Evolutionary conservation across 2,329 filamentous ascomycete species (phyloP).

Genomic region (Pseudogymnoascus verrucosus): DNA sequence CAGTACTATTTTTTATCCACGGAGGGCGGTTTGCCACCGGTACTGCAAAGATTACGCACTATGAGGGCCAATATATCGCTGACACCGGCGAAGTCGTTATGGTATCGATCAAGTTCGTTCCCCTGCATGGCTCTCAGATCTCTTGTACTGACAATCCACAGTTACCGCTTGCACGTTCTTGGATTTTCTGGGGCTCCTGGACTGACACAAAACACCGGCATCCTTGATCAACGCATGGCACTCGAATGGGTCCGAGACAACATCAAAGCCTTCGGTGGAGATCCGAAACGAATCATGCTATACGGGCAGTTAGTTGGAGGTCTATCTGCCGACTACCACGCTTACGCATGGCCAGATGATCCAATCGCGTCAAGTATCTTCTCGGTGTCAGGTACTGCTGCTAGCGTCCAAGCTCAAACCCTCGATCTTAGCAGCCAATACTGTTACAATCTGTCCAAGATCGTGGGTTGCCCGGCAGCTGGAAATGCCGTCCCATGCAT

Average conservation of each 20-base stretch:
- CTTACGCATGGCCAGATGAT: conserved; percentile 17
- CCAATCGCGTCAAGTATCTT: conserved; percentile 23
- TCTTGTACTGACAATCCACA: conserved; percentile 16
- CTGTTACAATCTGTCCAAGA: conserved; percentile 22
- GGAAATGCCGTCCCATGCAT: conserved; percentile 20
- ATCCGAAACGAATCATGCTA: conserved; percentile 29
- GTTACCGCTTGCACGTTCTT: conserved; percentile 33
- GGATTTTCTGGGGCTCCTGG: conserved; percentile 13
- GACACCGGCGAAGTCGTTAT: conserved; percentile 37
- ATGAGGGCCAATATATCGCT: conserved; percentile 37
- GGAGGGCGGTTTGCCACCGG: conserved; percentile 36
- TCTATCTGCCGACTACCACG: conserved; percentile 17
- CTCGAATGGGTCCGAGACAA: conserved; percentile 52
- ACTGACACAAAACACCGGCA: conserved; percentile 31
- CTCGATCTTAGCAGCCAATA: conserved; percentile 12
- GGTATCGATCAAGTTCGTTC: conserved; percentile 39
- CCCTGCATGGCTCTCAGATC: neutral
- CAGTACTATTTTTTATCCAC: conserved; percentile 40
- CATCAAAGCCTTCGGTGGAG: conserved; percentile 49
- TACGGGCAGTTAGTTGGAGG: conserved; percentile 23
- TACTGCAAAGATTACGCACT: conserved; percentile 31
- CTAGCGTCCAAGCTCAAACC: conserved; percentile 19
- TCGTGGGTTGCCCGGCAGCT: conserved; percentile 20
- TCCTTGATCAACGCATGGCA: conserved; percentile 50
- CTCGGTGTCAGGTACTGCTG: conserved; percentile 26